These are phyloP conservation scores for Polygonum aviculare DNA, from an alignment of 148 eudicot species.

Conservation along the genomic window DNA sequence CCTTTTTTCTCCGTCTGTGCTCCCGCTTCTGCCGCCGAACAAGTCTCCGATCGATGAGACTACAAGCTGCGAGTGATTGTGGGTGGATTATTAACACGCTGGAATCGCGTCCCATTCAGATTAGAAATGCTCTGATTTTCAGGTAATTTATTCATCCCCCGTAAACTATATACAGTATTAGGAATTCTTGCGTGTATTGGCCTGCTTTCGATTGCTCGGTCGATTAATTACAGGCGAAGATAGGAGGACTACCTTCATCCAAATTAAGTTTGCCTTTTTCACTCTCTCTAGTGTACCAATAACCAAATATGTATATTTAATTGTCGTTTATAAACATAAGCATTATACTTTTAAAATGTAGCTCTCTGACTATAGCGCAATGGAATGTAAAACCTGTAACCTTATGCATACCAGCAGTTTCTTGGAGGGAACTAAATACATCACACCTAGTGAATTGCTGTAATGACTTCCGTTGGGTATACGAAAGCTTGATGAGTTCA, in stretches of 20 bases:
- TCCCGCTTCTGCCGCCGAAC: neutral
- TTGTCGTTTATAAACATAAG: neutral
- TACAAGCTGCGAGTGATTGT: neutral
- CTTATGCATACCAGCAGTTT: neutral
- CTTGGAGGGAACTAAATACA: neutral
- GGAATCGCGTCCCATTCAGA: neutral
- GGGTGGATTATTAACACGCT: neutral
- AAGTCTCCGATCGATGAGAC: neutral
- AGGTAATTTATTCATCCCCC: neutral
- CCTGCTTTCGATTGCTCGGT: neutral
- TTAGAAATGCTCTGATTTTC: neutral
- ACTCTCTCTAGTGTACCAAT: neutral
- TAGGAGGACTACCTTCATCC: neutral
- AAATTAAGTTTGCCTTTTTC: neutral
- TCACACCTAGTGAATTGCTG: neutral
- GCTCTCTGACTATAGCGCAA: neutral
- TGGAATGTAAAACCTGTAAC: neutral
- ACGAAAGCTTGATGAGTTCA: neutral
- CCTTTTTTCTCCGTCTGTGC: neutral
- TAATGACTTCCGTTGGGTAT: neutral
- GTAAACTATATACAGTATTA: neutral
- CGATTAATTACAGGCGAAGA: neutral
- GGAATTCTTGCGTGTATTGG: neutral
- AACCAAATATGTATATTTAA: neutral
- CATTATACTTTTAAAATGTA: neutral